Percentiles rank a stretch among this genome's conserved stretches.
Evolutionary conservation across 2,329 filamentous ascomycete genomes (phyloP).

Genomic region (Colletotrichum lindemuthianum): DNA sequence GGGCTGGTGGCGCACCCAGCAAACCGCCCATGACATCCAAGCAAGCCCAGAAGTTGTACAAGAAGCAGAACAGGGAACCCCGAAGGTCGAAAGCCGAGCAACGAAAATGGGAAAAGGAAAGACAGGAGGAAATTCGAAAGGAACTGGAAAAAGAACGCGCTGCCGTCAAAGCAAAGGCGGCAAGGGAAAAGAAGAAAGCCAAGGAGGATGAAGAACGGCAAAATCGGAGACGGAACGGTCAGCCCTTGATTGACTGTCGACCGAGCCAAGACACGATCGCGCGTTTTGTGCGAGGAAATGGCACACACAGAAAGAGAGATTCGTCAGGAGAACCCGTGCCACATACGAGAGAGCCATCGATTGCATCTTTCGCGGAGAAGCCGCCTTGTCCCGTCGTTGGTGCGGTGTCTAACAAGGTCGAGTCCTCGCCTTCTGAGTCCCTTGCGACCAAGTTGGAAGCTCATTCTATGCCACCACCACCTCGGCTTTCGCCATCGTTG

Average conservation of each 20-base stretch:
- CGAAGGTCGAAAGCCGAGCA: conserved; percentile 56
- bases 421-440: too few species aligned
- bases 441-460: background rate
- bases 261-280: conserved; percentile 69
- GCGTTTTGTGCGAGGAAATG: conserved; percentile 57
- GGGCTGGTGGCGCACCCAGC: conserved; percentile 35
- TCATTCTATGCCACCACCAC: conserved; percentile 8
- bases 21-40: conserved; percentile 54
- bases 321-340: conserved; percentile 25
- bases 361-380: background rate
- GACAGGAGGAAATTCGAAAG: conserved; percentile 62
- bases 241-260: conserved; percentile 64
- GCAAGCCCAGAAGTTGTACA: conserved; percentile 52
- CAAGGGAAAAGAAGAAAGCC: conserved; percentile 65
- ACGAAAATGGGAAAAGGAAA: conserved; percentile 52
- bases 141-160: conserved; percentile 62
- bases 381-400: background rate
- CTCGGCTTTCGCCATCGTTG: background rate
- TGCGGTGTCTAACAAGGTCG: too few species aligned
- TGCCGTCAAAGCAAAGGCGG: conserved; percentile 57
- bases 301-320: conserved; percentile 43
- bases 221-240: conserved; percentile 60
- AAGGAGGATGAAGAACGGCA: conserved; percentile 61
- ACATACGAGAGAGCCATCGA: background rate
- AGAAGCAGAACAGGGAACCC: conserved; percentile 48